Evolutionary conservation across 371 early-diverging fungal species (phyloP).

Genomic region (Blakeslea trispora): DNA sequence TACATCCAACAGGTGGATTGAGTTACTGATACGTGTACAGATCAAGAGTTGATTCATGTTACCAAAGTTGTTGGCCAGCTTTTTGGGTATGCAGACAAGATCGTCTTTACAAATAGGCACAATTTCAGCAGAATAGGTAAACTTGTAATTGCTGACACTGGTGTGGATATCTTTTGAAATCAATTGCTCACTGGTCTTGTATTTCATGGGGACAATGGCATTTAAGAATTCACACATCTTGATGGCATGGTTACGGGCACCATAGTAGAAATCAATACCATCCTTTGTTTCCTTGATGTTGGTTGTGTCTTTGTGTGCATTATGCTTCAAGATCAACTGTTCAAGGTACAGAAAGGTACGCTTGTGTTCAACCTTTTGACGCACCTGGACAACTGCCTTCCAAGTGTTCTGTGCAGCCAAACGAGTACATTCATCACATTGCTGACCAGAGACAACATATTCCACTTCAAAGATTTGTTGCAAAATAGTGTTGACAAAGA

Average conservation of each 20-base stretch:
- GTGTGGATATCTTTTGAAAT: conserved; percentile 97
- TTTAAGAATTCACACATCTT: conserved; percentile 96
- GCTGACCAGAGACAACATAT: conserved; percentile 89
- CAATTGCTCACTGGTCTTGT: conserved; percentile 94
- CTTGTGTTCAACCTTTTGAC: conserved; percentile 98
- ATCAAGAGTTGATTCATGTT: conserved; percentile 84
- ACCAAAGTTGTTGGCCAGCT: conserved; percentile 82
- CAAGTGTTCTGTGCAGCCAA: conserved; percentile 99
- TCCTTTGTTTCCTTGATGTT: conserved; percentile 98
- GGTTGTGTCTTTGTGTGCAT: conserved; percentile 94
- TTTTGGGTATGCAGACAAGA: conserved; percentile 86
- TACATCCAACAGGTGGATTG: conserved; percentile 84
- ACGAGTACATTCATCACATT: conserved; percentile 98
- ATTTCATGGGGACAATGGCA: conserved; percentile 83
- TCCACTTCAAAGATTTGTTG: conserved; percentile 98
- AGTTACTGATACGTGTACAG: conserved; percentile 85
- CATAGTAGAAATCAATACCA: conserved; percentile 99
- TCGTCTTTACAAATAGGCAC: conserved; percentile 98
- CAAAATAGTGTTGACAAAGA: conserved; percentile 91
- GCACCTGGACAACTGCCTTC: conserved; percentile 98
- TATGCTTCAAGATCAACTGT: conserved; percentile 98
- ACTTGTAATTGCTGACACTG: conserved; percentile 95
- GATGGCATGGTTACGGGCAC: conserved; percentile 88
- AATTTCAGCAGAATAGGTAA: conserved; percentile 90
- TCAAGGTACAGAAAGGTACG: conserved; percentile 98